Base-by-base conservation (phyloP, 306 rosid species). In the Quercus alba region DNA sequence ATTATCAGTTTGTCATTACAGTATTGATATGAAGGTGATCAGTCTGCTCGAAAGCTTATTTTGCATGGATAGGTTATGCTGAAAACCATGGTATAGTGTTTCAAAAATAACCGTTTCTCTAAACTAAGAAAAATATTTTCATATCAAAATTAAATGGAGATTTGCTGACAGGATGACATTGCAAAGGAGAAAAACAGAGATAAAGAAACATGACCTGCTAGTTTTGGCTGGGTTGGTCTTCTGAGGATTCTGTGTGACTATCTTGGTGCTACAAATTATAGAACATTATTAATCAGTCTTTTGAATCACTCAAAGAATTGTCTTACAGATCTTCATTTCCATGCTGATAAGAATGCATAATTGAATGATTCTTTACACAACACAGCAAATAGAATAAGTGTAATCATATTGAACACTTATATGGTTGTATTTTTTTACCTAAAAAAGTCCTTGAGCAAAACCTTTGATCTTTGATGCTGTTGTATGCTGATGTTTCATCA, bases 391-490 rank as follows among this genome's bases (percentile, higher is more conserved):
- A 63, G 6, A 14, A 28, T 63, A 17, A 26, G 31, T 33, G 10
- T 26, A 63, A 14, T 63, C 21, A 2, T 33, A 15, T 13, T 26
- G n/a, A 28, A 26, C 10, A 15, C 44, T 59, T 59, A 58, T 3
- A 59, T 23, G 14, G 6, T 59, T 49, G 54, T 19, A 3, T 41
- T 20, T 23, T 64, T 49, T 80, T 71, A 56, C 78, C 44, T 66
- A 57, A 67, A 41, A 64, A 77, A 5, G 28, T 77, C 81, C n/a
- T 83, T 76, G 82, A 54, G 69, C 63, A 78, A 68, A 73, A 69
- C 72, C 14, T 69, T 79, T 72, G 46, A 72, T 77, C 14, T 69
- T 79, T 72, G 46, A 72, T 80, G 70, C 33, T 73, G 78, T 70
- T 62, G 13, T 23, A 25, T 30, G 55, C 64, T 6, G 26, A 68